Base-by-base conservation (phyloP, 2,329 filamentous ascomycete genomes). In the Seiridium unicorne region DNA sequence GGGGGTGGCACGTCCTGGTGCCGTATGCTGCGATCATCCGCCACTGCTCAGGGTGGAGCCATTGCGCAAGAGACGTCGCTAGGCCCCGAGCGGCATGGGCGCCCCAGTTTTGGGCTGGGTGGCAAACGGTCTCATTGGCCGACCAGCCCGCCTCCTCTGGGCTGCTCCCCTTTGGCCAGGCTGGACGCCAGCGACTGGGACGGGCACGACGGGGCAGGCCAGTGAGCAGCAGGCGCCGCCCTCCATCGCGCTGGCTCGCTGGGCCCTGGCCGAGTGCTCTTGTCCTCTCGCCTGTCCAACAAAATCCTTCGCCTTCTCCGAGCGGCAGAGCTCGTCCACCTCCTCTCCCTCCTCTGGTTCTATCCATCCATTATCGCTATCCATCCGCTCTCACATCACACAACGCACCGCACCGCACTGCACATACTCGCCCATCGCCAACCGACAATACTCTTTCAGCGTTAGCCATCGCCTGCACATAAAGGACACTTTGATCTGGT, bases 271-370 rank as follows among this genome's bases (percentile, higher is more conserved):
- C 49, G 11, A 35, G 32, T 13, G 18, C 34, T 44, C 38, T 40
- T 55, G 42, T 31, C n/a, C 31, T 49, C 44, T 49, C 40, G 38
- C 32, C 42, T 51, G 36, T 60, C 54, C 59, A 60, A 60, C 59
- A 60, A 60, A 60, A 60, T 60, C 59, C 59, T 57, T 60, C 54
- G 59, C 59, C 54, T 55, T 60, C 58, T 57, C 59, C 59, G 59
- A 53, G 31, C 38, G 38, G 44, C 62, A 61, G 8, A 26, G 11
- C 47, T 44, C 31, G 9, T 35, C n/a, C 48, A 18, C 35, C 49
- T 54, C 35, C n/a, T 35, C 57, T 44, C 48, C 48, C 47, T 51
- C 55, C 32, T 49, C 55, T 51, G 44, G 38, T 35, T 38, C 26
- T 31, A 18, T 31, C 42, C 31, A 32, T 51, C 56, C 18, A 59